Evolutionary conservation across 2,329 filamentous ascomycete species (phyloP), one percentile per base, ranked within the genome.

Genomic region (Didymella keratinophila): DNA sequence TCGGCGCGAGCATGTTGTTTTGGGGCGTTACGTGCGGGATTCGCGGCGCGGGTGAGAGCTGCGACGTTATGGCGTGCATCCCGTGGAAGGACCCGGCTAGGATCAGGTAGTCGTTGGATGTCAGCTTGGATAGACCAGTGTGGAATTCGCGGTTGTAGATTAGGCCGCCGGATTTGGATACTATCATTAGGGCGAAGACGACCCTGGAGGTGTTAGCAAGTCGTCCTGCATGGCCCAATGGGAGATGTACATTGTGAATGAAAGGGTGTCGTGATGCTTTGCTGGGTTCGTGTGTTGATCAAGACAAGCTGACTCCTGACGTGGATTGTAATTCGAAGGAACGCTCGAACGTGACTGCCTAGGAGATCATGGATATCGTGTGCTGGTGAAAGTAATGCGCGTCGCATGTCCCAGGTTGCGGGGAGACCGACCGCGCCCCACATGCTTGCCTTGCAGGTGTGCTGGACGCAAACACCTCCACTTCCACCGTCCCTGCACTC

Each of bases 101-200:
- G 68, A 98, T 94, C 30, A 99, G 89, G 75, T 96, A 96, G 83
- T 99, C 95, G 77, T 99, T 99, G 68, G 92, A 94, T 67, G 87
- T 91, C 69, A 99, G 88, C 76, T 94, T 92, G 77, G 91, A 91
- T 59, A 99, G 86, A 60, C 87, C 90, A 42, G 94, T 87, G 71
- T 93, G 89, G 78, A 99, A 98, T 73, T 92, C 91, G 70, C 93
- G 92, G 80, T 98, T 94, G 83, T 96, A 99, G 79, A 99, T 89
- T 52, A 99, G 86, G 70, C 95, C 95, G 60, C 93, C 95, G 65
- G 95, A 93, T 85, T 99, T 99, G 84, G 97, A 98, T 83, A 99
- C 97, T 77, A 99, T 90, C 77, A 98, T 93, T 74, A 99, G 89
- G 58, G 93, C 89, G 78, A 96, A 95, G 77, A 99, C 90, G 66